phyloP scores from a whole-genome alignment of 768 basidiomycete genomes.

The Macrocybe gigantea region DNA sequence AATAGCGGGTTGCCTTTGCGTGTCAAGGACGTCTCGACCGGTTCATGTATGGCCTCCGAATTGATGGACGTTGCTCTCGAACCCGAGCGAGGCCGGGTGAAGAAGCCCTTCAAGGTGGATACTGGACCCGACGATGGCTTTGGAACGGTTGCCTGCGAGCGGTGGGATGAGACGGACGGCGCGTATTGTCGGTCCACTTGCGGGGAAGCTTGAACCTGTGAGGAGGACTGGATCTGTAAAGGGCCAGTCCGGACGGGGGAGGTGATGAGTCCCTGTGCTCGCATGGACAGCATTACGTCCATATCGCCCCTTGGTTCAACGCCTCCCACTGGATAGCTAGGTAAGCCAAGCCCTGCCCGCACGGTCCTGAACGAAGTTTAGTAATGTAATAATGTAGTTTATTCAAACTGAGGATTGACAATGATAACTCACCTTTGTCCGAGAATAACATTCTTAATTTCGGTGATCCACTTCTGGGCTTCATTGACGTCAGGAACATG shows the following conservation, averaged over 20 bases:
- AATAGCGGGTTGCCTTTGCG: constrained; percentile 51
- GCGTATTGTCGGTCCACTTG: constrained; percentile 34
- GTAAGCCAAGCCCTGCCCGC: constrained; percentile 57
- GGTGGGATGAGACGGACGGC: constrained; percentile 39
- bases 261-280: constrained; percentile 53
- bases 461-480: constrained; percentile 71
- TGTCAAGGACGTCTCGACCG: constrained; percentile 48
- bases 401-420: neutral
- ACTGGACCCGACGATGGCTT: constrained; percentile 38
- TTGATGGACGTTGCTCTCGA: constrained; percentile 46
- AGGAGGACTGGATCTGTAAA: constrained; percentile 18
- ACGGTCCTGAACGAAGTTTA: constrained; percentile 42
- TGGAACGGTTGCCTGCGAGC: constrained; percentile 35
- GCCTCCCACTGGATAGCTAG: constrained; percentile 32
- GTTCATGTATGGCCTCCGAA: constrained; percentile 24
- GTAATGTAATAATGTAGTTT: constrained; percentile 3
- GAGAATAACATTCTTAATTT: constrained; percentile 68
- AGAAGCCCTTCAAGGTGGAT: constrained; percentile 49
- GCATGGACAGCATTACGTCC: constrained; percentile 81
- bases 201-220: constrained; percentile 16
- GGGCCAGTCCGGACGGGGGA: constrained; percentile 21
- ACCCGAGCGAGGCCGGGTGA: constrained; percentile 48
- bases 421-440: constrained; percentile 49
- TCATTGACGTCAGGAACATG: constrained; percentile 57
- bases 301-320: constrained; percentile 73